Percentiles rank a stretch among this genome's conserved stretches.
phyloP scores from a whole-genome alignment of 2,329 filamentous ascomycete species.

The Kalaharituber pfeilii region DNA sequence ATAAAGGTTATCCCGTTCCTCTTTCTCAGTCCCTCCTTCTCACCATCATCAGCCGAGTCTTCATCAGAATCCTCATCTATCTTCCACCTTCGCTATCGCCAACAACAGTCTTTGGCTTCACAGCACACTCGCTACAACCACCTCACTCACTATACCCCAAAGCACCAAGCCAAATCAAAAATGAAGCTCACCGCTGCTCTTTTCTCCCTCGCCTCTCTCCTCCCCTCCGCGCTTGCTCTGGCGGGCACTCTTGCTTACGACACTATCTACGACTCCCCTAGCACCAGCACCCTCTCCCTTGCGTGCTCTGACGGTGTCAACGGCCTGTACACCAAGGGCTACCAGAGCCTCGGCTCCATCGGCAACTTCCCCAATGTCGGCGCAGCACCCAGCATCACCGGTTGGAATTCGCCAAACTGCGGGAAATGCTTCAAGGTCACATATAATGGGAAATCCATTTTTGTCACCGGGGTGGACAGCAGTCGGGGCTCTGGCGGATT shows the following conservation, averaged over 20 bases:
- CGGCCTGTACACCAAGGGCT: slow-evolving; percentile 47
- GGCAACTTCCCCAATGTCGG: slow-evolving; percentile 40
- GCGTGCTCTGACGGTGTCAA: slow-evolving; percentile 51
- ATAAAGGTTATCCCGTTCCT: too few relatives aligned
- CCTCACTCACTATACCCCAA: too few relatives aligned
- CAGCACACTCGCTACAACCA: too few relatives aligned
- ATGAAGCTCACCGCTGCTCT: slow-evolving; percentile 11
- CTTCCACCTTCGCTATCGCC: too few relatives aligned
- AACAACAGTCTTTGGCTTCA: too few relatives aligned
- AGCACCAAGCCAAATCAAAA: too few relatives aligned
- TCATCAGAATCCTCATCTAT: too few relatives aligned
- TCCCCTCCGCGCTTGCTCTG: slow-evolving; percentile 3
- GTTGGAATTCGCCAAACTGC: slow-evolving; percentile 40
- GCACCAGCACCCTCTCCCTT: slow-evolving; percentile 39
- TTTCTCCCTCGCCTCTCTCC: slow-evolving; percentile 8
- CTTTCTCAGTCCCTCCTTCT: too few relatives aligned
- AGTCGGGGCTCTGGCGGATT: slow-evolving; percentile 38
- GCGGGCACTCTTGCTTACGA: slow-evolving; percentile 49
- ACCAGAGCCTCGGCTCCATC: slow-evolving; percentile 37
- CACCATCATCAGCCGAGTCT: too few relatives aligned
- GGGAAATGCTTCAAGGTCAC: slow-evolving; percentile 42
- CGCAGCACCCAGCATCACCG: slow-evolving; percentile 34
- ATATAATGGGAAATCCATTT: slow-evolving; percentile 36
- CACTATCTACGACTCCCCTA: slow-evolving; percentile 46
- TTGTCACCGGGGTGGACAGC: slow-evolving; percentile 41